Evolutionary conservation across 257 asterid genomes (phyloP).

Genomic region (Echium plantagineum): DNA sequence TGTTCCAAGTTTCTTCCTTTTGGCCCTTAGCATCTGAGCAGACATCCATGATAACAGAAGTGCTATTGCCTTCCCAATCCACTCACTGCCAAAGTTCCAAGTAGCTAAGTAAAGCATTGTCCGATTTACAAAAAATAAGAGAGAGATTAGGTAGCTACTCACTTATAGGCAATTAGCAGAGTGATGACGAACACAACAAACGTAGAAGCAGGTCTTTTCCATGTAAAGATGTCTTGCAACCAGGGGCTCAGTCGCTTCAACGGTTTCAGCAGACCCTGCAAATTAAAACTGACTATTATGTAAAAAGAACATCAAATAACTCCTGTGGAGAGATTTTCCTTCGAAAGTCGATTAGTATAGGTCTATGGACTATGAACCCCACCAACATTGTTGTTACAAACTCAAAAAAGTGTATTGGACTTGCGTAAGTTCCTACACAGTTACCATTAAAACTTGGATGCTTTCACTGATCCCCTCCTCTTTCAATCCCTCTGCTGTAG

Average conservation of each 20-base stretch:
- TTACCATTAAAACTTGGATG: conserved; percentile 67
- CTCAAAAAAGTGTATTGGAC: no score
- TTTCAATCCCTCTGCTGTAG: conserved; percentile 43
- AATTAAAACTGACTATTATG: conserved; percentile 1
- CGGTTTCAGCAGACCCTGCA: conserved; percentile 56
- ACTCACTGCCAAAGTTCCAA: conserved; percentile 37
- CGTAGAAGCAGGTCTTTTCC: conserved; percentile 57
- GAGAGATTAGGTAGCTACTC: conserved; percentile 14
- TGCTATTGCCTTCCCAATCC: conserved; percentile 60
- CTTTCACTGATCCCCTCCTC: conserved; percentile 77
- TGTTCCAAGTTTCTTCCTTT: conserved; percentile 19
- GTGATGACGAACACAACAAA: conserved; percentile 19
- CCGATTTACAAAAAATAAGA: neutral
- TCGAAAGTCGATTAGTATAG: no score
- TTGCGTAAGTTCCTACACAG: neutral
- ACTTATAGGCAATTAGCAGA: conserved; percentile 52
- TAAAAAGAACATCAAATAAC: neutral
- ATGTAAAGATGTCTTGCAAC: conserved; percentile 28
- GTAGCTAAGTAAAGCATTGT: neutral
- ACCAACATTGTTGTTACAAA: no score
- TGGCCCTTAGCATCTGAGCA: conserved; percentile 32
- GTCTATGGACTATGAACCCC: no score
- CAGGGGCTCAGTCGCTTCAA: conserved; percentile 20
- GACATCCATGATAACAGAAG: conserved; percentile 37
- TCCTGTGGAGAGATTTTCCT: neutral